Evolutionary conservation across 495 filamentous ascomycete species (phyloP), one percentile per base, ranked within the genome.

Genomic region (Penicillium longicatenatum): DNA sequence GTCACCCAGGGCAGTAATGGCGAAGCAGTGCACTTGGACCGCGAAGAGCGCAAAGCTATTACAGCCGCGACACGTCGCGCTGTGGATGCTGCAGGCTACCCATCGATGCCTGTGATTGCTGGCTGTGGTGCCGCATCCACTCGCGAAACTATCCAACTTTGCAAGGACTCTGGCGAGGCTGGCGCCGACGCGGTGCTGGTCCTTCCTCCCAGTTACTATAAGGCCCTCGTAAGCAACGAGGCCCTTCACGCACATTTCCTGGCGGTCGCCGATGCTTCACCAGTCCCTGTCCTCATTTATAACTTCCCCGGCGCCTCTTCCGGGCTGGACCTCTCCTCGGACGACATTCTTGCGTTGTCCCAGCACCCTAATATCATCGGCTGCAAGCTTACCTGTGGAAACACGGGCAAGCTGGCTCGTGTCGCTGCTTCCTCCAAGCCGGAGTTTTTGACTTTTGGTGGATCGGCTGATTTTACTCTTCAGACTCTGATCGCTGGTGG

Each of bases 321-420:
- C 12, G 92, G 93, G 12, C 75, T 94, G 52, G 92, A 97, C 66
- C 85, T 97, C 46, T 86, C 82, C 52, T 94, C 90, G 0, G 91
- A 96, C 64, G 79, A 85, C 58, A 90, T 97, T 69, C 78, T 89
- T 50, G 72, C 84, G 51, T 82, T 97, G 19, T 72, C 92, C 4
- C 70, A 84, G 60, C 91, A 96, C 70, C 82, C 87, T 62, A 96
- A 96, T 66, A 93, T 97, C 64, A 85, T 91, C 52, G 92, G 92
- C 49, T 88, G 88, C 67, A 97, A 97, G 78, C 80, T 96, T 50
- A 97, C 92, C 5, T 97, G 92, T 70, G 92, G 91, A 47, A 96
- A 97, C 74, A 96, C 93, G 17, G 92, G 92, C 52, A 97, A 97
- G 72, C 79, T 97, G 50, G 86, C 85, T 64, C 85, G 92, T 54